Evolutionary conservation across 169 alveolate genomes (phyloP), one percentile per base, ranked within the genome.

Genomic region (Eimeria tenella): DNA sequence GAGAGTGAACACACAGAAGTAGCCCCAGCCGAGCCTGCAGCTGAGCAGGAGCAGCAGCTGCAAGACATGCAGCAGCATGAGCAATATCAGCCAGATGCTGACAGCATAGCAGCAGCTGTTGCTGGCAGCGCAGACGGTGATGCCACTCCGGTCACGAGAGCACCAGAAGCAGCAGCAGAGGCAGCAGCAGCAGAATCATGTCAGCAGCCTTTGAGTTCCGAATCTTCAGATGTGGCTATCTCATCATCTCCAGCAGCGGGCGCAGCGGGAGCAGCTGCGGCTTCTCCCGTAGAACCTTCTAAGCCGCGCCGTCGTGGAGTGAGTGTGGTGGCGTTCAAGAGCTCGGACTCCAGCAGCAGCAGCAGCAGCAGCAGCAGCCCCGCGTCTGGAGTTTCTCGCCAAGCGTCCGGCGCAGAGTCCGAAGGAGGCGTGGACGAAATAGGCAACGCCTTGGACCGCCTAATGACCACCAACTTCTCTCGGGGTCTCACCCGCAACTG

Each of bases 401-500:
- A 31, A 31, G 42, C 42, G 0, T 31, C 42, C 42, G 42, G 42
- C 17, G 74, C 13, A 52, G 86, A 75, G 58, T 17, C 21, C 1
- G 63, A 31, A 5, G 86, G 58, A 17, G 60, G 13, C 13, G 86
- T 7, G 17, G 86, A 75, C 23, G 86, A 31, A 19, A 31, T 75
- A 17, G 86, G 86, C n/a, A 75, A 31, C 49, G 86, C 86, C 65
- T 52, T 75, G 58, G 63, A 75, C 21, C 13, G 58, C 9, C 63
- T 75, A 19, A 75, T 75, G 86, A 75, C 86, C 25, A 75, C 86
- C 17, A 50, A 19, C 63, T 31, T 75, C 63, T 75, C 86, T 5
- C 55, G 63, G 9, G 17, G 21, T 0, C 58, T 13, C 13, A 75
- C 9, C 25, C 17, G 42, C 63, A 75, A 10, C 6, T 11, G 13